These are phyloP conservation scores for Suillus cothurnatus DNA, from an alignment of 768 basidiomycete species.

Conservation along the genomic window DNA sequence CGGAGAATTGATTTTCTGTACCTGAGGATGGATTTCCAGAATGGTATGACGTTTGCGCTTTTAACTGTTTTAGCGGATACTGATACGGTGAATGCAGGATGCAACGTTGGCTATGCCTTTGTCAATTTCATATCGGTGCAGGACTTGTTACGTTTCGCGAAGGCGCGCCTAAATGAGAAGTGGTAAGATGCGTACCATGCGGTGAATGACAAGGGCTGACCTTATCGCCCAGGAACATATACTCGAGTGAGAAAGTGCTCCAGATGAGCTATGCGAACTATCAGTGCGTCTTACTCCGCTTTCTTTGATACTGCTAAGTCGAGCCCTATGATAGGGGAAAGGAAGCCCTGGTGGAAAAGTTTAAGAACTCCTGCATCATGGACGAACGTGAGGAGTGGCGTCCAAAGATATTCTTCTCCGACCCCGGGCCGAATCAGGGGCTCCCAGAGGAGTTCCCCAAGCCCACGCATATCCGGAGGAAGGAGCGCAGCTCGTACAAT, in stretches of 20 bases:
- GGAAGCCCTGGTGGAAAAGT: conserved; percentile 88
- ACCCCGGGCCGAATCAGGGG: conserved; percentile 69
- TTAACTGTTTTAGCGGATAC: conserved; percentile 8
- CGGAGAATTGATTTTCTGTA: conserved; percentile 85
- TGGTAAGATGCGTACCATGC: conserved; percentile 52
- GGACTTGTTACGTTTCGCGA: conserved; percentile 77
- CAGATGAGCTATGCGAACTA: conserved; percentile 94
- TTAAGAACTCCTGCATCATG: conserved; percentile 91
- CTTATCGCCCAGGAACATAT: conserved; percentile 71
- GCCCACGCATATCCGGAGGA: conserved; percentile 78
- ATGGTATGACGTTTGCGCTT: conserved; percentile 48
- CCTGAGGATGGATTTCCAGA: conserved; percentile 83
- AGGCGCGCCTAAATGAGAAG: conserved; percentile 72
- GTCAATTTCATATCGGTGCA: conserved; percentile 86
- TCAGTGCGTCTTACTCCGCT: conserved; percentile 59
- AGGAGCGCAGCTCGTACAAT: conserved; percentile 81
- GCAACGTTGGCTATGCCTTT: conserved; percentile 83
- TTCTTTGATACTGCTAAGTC: conserved; percentile 13
- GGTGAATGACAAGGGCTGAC: conserved; percentile 10
- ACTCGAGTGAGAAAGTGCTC: conserved; percentile 86
- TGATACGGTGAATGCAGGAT: conserved; percentile 45
- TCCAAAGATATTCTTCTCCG: conserved; percentile 83
- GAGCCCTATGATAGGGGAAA: conserved; percentile 61
- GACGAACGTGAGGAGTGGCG: conserved; percentile 83
- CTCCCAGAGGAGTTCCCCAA: conserved; percentile 80